Evolutionary conservation across 768 basidiomycete genomes (phyloP), one percentile per base, ranked within the genome.

Genomic region (Lactifluus echinatus): DNA sequence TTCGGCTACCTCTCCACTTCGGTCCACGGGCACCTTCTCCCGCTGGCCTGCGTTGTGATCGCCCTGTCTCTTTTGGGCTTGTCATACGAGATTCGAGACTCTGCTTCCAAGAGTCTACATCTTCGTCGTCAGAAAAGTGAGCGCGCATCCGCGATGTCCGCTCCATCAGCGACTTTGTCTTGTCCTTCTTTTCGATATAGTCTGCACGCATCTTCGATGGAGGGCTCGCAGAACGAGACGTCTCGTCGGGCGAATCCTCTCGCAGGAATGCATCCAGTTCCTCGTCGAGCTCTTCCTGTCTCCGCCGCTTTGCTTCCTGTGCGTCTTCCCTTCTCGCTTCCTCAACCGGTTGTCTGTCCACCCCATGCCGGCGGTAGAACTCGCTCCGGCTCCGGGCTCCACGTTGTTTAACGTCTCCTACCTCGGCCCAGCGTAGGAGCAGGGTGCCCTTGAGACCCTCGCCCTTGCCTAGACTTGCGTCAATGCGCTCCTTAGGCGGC

Each of bases 401-500:
- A 50, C 76, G 80, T 73, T 86, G 81, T 75, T 93, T 93, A 44
- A 89, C 78, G 63, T 93, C 90, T 28, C 80, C 79, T 26, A 63
- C 66, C 56, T 71, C 74, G 0, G 90, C 90, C 87, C 87, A 90
- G 24, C 90, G 80, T 81, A 93, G 85, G 53, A 73, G 74, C 39
- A 93, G 76, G 6, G 68, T 64, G 12, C 84, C 88, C 65, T 81
- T 83, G 31, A 90, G 66, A 2, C 84, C 86, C 57, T 81, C 78
- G 2, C 85, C 79, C 59, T 81, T 79, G 17, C 87, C 87, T 34
- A 92, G 72, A 53, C 81, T 87, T 63, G 74, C 78, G 65, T 78
- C 85, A 46, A 91, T 85, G 28, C 88, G 81, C 53, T 88, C 81
- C 66, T 90, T 85, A 21, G 87, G 80, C 0, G 89, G 88, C 87